These are phyloP conservation scores for Neurospora sp. DNA, from an alignment of 495 filamentous ascomycete species.

Conservation along the genomic window DNA sequence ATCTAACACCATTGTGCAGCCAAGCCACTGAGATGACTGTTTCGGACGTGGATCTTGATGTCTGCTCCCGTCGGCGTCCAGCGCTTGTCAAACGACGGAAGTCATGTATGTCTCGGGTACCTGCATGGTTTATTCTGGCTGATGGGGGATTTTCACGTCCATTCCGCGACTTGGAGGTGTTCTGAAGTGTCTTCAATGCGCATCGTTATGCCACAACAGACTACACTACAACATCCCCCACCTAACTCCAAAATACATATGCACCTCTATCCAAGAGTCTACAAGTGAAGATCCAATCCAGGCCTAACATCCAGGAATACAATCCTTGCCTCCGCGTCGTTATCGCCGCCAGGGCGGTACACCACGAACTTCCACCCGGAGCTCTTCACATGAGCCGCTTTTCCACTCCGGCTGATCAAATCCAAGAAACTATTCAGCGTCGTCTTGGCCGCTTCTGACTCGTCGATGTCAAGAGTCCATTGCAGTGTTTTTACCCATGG, in stretches of 20 bases:
- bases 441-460: not conserved
- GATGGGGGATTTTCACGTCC: not conserved
- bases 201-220: too few species aligned
- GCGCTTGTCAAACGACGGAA: not conserved
- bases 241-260: not conserved
- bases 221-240: too few species aligned
- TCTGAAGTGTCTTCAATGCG: not conserved
- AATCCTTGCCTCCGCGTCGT: not conserved
- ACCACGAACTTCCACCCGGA: not conserved
- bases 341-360: not conserved
- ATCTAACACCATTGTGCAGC: not conserved
- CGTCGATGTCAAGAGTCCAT: not conserved
- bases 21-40: not conserved
- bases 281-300: not conserved
- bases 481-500: conserved; percentile 1
- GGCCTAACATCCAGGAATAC: not conserved
- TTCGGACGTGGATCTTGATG: not conserved
- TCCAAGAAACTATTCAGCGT: not conserved
- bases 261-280: not conserved
- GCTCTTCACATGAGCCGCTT: not conserved
- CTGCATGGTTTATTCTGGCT: not conserved
- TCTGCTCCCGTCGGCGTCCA: not conserved
- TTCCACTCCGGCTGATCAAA: not conserved
- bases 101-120: not conserved
- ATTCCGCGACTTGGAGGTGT: not conserved